Base-by-base conservation (phyloP, 208 protist species). In the Balamuthia mandrillaris region DNA sequence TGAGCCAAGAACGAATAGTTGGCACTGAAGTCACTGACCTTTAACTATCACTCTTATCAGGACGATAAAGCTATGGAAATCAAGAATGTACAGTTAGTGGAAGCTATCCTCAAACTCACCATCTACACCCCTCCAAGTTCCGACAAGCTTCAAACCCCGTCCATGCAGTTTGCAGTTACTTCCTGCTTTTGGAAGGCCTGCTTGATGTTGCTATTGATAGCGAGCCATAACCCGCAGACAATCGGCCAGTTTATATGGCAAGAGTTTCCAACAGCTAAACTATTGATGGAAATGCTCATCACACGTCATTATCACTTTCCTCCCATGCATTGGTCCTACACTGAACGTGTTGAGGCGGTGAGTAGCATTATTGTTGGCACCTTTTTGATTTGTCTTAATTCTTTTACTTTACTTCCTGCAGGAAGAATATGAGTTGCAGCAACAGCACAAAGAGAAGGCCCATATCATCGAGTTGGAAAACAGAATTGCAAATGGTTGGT, bases 261-360 rank as follows among this genome's bases (percentile, higher is more conserved):
- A 21, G 49, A 52, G 29, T 52, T 82, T 31, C 74, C 74, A 7
- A 82, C 74, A 6, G 74, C 74, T 9, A 45, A 52, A 16, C 31
- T 33, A 21, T 29, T 82, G 31, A 82, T 82, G 74, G 74, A 82
- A 27, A 82, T 82, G 74, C 49, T 82, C n/a, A 65, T 82, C 31
- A 82, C 74, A 14, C 74, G 74, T 7, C 33, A 65, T 33, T 82
- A 7, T 2, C 58, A 21, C 33, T 82, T 82, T 27, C 74, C 74
- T n/a, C 74, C 74, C 3, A 41, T 82, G 29, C n/a, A n/a, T n/a
- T n/a, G n/a, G n/a, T n/a, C n/a, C n/a, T n/a, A n/a, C n/a, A n/a
- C n/a, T n/a, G n/a, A n/a, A n/a, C n/a, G n/a, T n/a, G n/a, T n/a
- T n/a, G n/a, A n/a, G n/a, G n/a, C n/a, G n/a, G n/a, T n/a, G n/a